Evolutionary conservation across 371 early-diverging fungal species (phyloP).

Genomic region (Coemansia sp.): DNA sequence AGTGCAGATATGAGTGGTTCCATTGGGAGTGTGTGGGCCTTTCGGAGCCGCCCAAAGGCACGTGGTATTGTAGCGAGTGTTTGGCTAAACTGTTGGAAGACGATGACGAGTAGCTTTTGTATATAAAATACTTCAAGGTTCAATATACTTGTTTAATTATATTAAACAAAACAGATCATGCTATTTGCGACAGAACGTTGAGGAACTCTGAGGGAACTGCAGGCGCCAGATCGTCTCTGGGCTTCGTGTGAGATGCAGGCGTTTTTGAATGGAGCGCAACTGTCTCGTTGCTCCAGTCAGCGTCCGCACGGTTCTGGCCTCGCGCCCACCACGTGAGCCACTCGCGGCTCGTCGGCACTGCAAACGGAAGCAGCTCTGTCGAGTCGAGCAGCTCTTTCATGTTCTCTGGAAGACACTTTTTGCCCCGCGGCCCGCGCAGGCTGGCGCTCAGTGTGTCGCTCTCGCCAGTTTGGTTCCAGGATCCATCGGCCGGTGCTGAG

Average conservation of each 20-base stretch:
- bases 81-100: conserved; percentile 41
- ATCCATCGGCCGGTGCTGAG: conserved; percentile 14
- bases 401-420: conserved; percentile 30
- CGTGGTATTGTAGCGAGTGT: conserved; percentile 59
- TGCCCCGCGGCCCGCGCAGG: conserved; percentile 42
- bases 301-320: background rate
- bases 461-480: conserved; percentile 3
- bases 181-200: conserved; percentile 24
- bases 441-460: conserved; percentile 13
- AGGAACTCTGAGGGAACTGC: conserved; percentile 48
- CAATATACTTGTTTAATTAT: no score
- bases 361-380: conserved; percentile 48
- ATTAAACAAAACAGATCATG: conserved; percentile 5
- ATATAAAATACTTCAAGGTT: no score
- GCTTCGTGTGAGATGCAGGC: background rate
- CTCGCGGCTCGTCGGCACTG: conserved; percentile 52
- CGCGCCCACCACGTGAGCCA: conserved; percentile 47
- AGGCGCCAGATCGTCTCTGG: conserved; percentile 32
- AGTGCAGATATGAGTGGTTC: conserved; percentile 65
- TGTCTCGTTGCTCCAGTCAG: conserved; percentile 49
- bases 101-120: conserved; percentile 17
- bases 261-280: conserved; percentile 20
- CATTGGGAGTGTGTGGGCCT: conserved; percentile 66
- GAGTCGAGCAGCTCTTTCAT: conserved; percentile 52
- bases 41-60: conserved; percentile 53